Conservation (phyloP, 108 stramenopile genomes). For the Cylindrotheca closterium region DNA sequence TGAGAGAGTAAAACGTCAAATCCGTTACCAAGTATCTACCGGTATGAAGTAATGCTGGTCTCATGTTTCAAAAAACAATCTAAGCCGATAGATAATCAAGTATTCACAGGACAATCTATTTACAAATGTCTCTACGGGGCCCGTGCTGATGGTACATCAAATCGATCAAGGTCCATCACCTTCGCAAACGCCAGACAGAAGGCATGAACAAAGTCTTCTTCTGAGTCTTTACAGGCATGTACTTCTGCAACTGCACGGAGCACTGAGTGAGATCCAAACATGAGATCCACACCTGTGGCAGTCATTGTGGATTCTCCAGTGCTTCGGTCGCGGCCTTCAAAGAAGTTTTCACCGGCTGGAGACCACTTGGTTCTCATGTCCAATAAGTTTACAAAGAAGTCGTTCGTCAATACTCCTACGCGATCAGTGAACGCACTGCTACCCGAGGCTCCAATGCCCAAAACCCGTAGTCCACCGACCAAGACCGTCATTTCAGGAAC, state of each 20-base stretch:
- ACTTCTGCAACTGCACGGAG: conserved; percentile 62
- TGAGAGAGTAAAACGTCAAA: no score
- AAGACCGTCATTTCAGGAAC: conserved; percentile 68
- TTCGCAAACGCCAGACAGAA: conserved; percentile 62
- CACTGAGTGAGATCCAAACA: conserved; percentile 62
- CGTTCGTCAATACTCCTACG: conserved; percentile 50
- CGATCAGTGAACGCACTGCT: conserved; percentile 44
- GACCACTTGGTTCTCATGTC: conserved; percentile 54
- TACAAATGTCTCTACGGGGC: not conserved
- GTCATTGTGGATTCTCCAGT: conserved; percentile 36
- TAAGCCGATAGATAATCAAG: no score
- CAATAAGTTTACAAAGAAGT: conserved; percentile 65
- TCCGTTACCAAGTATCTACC: no score
- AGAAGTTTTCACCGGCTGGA: conserved; percentile 34
- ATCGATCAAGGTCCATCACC: conserved; percentile 70
- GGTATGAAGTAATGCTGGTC: no score
- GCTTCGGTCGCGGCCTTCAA: conserved; percentile 41
- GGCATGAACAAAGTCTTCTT: conserved; percentile 52
- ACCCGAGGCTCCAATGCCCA: conserved; percentile 34
- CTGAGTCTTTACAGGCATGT: conserved; percentile 44
- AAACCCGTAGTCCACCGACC: conserved; percentile 53
- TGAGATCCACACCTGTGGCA: conserved; percentile 56
- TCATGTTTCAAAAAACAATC: no score
- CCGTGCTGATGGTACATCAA: conserved; percentile 36
- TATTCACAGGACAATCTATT: no score